Evolutionary conservation across 352 stramenopile genomes (phyloP), one percentile per base, ranked within the genome.

Genomic region (Pilasporangium apinafurcum): DNA sequence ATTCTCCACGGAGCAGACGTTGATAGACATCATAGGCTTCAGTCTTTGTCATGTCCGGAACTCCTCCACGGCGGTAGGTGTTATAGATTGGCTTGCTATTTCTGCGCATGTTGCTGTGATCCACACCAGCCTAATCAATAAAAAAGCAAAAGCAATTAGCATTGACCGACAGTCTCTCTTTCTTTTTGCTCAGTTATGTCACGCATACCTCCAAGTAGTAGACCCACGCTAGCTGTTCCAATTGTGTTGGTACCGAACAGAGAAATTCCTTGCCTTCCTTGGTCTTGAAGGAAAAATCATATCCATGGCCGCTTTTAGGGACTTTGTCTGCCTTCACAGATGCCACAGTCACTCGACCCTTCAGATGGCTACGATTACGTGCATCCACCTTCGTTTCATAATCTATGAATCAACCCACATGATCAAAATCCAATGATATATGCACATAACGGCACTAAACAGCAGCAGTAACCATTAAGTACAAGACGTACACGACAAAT

Each of bases 361-460:
- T 94, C 24, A 94, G 52, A 39, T 92, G 81, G 40, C 72, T 83
- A 18, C 80, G 79, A 53, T 94, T 91, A 42, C 79, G 83, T 44
- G 83, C 83, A 48, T 94, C 83, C 36, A 89, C 80, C 39, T 94
- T 94, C 58, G 77, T 92, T 48, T 94, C 83, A 46, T 94, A 94
- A 53, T 94, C 71, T 84, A 21, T 2, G 39, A 34, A 14, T 34
- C 20, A 18, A 33, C 21, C 22, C 32, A 4, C 24, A 26, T 5
- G 5, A n/a, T 26, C 16, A n/a, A 35, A 46, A 13, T 36, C 18
- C 38, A 44, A 10, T 25, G 24, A 44, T 16, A 13, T 46, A n/a
- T 16, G 39, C 16, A 24, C 22, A 28, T 16, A 18, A 50, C 32
- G 21, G 32, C 20, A 4, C 20, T 33, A 30, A 37, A 6, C 22